Conservation (phyloP, 352 stramenopile species). For the Lagenidium giganteum region DNA sequence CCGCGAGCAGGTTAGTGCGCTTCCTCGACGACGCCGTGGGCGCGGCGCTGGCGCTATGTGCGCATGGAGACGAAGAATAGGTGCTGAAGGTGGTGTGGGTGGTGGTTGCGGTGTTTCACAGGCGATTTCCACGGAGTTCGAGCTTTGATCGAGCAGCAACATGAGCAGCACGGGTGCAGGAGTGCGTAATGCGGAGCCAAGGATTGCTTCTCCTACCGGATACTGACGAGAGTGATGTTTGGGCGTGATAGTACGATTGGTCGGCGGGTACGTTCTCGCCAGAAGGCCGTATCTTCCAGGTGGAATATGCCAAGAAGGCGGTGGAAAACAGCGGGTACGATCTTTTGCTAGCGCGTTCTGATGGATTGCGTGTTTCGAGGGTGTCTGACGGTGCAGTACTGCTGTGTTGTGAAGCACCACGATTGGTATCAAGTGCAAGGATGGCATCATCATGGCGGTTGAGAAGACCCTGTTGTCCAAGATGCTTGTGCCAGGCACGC, state of each 20-base stretch:
- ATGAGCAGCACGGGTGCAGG: slow-evolving; percentile 86
- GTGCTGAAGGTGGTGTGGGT: too few relatives aligned
- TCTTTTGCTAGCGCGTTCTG: not conserved
- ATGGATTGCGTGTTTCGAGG: not conserved
- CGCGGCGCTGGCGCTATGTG: too few relatives aligned
- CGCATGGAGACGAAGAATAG: too few relatives aligned
- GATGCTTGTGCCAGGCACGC: slow-evolving; percentile 89
- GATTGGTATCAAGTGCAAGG: slow-evolving; percentile 96
- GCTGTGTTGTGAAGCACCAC: slow-evolving; percentile 68
- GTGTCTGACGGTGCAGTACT: not conserved
- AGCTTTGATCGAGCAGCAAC: slow-evolving; percentile 10
- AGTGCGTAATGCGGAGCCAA: slow-evolving; percentile 17
- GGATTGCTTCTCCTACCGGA: not conserved
- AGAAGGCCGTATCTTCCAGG: slow-evolving; percentile 98
- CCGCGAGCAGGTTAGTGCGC: not conserved
- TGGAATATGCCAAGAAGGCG: slow-evolving; percentile 98
- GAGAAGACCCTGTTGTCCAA: slow-evolving; percentile 95
- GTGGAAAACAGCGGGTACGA: slow-evolving; percentile 94
- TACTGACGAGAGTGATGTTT: not conserved
- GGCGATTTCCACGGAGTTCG: too few relatives aligned
- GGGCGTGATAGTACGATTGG: slow-evolving; percentile 68
- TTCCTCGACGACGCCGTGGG: too few relatives aligned
- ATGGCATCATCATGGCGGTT: slow-evolving; percentile 97
- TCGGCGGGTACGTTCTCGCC: slow-evolving; percentile 94
- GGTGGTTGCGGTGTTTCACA: too few relatives aligned